Evolutionary conservation across 2,329 filamentous ascomycete species (phyloP).

Genomic region (Penicillium sp.): DNA sequence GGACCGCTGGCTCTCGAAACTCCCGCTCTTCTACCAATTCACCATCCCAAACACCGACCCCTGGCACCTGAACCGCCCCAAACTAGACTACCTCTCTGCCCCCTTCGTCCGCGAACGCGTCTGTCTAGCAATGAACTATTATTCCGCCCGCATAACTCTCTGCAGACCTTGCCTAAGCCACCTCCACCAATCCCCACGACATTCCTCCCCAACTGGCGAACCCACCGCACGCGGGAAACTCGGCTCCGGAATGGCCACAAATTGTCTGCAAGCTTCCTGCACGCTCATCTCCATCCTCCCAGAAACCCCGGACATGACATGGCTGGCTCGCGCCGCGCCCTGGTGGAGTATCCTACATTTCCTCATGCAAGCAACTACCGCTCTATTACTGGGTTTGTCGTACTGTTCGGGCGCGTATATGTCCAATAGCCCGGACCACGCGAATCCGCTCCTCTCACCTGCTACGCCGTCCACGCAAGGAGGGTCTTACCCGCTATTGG

Average conservation of each 20-base stretch:
- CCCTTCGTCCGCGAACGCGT: slow-evolving; percentile 30
- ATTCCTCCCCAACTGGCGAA: neutral
- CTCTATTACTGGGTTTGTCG: slow-evolving; percentile 41
- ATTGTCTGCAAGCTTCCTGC: slow-evolving; percentile 41
- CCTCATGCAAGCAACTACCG: slow-evolving; percentile 43
- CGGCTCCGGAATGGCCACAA: slow-evolving; percentile 27
- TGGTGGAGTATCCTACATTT: slow-evolving; percentile 47
- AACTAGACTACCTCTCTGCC: slow-evolving; percentile 13
- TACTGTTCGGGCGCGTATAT: slow-evolving; percentile 9
- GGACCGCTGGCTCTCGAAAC: slow-evolving; percentile 36
- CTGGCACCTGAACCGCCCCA: slow-evolving; percentile 22
- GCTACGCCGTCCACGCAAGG: neutral
- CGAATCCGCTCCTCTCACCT: neutral
- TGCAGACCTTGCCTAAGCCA: slow-evolving; percentile 43
- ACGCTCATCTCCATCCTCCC: slow-evolving; percentile 39
- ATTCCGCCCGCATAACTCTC: slow-evolving; percentile 40
- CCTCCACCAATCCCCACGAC: slow-evolving; percentile 14
- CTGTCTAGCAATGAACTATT: slow-evolving; percentile 42
- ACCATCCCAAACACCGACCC: slow-evolving; percentile 20
- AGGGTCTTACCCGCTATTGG: slow-evolving; percentile 16
- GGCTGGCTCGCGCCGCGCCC: slow-evolving; percentile 35
- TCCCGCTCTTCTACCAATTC: slow-evolving; percentile 36
- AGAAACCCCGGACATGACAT: slow-evolving; percentile 32
- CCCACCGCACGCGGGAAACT: slow-evolving; percentile 3
- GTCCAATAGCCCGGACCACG: neutral